Base-by-base conservation (phyloP, 768 basidiomycete species). In the Russula ochroleuca region DNA sequence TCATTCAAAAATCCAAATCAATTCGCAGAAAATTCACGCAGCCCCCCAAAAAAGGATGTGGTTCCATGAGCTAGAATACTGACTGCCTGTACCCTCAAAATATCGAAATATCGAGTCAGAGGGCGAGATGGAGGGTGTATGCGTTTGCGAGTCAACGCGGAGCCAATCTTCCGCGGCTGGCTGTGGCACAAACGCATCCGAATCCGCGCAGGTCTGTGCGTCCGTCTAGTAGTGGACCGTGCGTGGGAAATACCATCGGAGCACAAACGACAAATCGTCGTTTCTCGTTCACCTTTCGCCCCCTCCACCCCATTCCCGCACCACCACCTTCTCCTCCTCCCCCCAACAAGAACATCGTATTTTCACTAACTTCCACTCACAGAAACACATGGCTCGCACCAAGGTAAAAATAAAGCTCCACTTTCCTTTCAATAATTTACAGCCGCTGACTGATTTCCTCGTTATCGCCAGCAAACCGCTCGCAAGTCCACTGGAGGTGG, bases 401-500 rank as follows among this genome's bases (percentile, higher is more conserved):
- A 94, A 93, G 85, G 90, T 89, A 66, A 58, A 66, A 56, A 72
- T 41, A 21, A 63, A 21, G 17, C 53, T 38, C 19, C 59, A 51
- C 25, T 38, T 47, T 35, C 19, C 5, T 45, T 45, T 61, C 50
- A n/a, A 40, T 14, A 31, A 28, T 28, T 19, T 11, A 2, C 19
- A 7, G 21, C 31, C 1, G 31, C 33, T 67, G 47, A 54, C 63
- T 23, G 54, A 28, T 61, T 59, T 41, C 68, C 73, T 72, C 73
- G 70, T 69, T 68, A 69, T 71, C 69, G 55, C 56, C 70, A 94
- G 94, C 95, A 97, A 94, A 97, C 94, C 75, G 95, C 95, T 74
- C 93, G 95, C 79, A 97, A 98, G 83, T 97, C 95, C 62, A 97
- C 96, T 68, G 96, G 96, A 89, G 94, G 94, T 87, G 70, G 75